phyloP scores from a whole-genome alignment of 805 yeast species.

The Candida awuae region DNA sequence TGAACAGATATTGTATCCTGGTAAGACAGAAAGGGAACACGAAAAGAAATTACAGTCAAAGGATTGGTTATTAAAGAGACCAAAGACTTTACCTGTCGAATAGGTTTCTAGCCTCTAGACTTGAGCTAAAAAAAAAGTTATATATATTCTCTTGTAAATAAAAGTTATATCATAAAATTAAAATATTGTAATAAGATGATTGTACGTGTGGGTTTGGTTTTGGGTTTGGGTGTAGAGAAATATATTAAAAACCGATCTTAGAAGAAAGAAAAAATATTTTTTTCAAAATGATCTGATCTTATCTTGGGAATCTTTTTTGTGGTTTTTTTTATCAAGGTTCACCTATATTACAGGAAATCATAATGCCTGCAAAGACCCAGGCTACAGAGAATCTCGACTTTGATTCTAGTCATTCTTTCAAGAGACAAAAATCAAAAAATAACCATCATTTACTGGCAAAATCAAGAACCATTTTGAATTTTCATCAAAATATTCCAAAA shows the following conservation, averaged over 20 bases:
- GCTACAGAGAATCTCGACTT: background rate
- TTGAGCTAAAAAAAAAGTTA: too few relatives aligned
- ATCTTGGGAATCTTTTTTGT: background rate
- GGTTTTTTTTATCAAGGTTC: background rate
- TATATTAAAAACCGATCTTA: too few relatives aligned
- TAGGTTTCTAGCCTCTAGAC: background rate
- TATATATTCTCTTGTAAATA: background rate
- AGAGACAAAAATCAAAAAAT: background rate
- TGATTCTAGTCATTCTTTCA: background rate
- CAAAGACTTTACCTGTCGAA: conserved; percentile 47
- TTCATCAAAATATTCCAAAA: conserved; percentile 24
- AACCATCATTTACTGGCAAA: background rate
- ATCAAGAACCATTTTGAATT: background rate
- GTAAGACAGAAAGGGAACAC: conserved; percentile 44
- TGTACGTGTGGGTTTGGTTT: too few relatives aligned
- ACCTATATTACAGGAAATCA: background rate
- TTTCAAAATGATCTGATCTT: background rate
- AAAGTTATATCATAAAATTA: background rate
- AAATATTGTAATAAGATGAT: background rate
- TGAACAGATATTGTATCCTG: conserved; percentile 64
- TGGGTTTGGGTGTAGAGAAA: too few relatives aligned
- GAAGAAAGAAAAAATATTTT: background rate
- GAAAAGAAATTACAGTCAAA: conserved; percentile 43
- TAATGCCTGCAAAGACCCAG: background rate
- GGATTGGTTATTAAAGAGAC: conserved; percentile 48